phyloP scores from a whole-genome alignment of 176 grass and related monocot genomes.

The Areca catechu region DNA sequence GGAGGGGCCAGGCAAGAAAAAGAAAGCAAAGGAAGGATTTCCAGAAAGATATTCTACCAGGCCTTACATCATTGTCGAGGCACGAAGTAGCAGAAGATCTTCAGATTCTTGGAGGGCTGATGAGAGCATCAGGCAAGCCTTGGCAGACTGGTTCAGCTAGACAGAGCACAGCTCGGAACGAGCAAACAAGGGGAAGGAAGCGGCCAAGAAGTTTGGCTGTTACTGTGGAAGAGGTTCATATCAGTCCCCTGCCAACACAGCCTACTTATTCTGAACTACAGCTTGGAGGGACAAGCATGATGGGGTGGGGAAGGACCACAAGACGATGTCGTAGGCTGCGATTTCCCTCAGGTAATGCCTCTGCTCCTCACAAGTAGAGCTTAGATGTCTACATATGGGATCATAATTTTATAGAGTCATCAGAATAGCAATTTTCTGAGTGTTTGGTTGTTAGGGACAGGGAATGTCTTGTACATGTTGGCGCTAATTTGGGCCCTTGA shows the following conservation, averaged over 20 bases:
- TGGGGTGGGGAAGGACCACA: conserved; percentile 22
- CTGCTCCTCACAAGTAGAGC: background rate
- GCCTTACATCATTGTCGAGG: conserved; percentile 58
- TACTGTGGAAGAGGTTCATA: background rate
- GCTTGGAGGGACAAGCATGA: conserved; percentile 5
- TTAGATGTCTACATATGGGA: no score
- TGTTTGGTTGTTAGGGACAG: no score
- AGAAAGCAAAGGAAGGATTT: conserved; percentile 69
- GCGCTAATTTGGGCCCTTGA: no score
- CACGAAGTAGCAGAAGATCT: conserved; percentile 82
- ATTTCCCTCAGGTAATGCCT: background rate
- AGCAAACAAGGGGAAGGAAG: no score
- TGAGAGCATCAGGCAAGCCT: conserved; percentile 43
- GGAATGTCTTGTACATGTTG: no score
- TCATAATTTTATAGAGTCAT: no score
- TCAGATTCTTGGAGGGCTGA: conserved; percentile 58
- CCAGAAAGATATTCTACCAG: conserved; percentile 75
- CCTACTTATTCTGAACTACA: background rate
- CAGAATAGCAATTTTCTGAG: no score
- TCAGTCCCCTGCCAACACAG: background rate
- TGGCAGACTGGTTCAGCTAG: conserved; percentile 37
- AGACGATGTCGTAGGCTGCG: conserved; percentile 12
- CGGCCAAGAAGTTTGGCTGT: no score
- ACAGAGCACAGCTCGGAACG: conserved; percentile 2
- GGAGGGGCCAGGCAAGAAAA: conserved; percentile 58